Base-by-base conservation (phyloP, 1,284 basidiomycete species). In the Rhizoctonia solani region DNA sequence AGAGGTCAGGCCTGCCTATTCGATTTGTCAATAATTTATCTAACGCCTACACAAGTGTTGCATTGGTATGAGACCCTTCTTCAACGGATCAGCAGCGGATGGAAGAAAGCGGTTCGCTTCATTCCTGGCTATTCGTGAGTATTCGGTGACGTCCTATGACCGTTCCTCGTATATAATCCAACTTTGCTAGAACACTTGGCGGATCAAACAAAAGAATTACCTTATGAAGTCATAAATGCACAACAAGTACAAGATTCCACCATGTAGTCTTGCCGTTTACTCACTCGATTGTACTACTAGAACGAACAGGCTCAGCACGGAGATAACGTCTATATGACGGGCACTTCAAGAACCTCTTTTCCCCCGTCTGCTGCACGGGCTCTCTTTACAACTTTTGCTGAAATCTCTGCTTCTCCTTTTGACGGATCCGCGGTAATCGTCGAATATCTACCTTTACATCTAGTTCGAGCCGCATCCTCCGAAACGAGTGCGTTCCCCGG, bases 311-410 rank as follows among this genome's bases (percentile, higher is more conserved):
- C 58, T 6, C 58, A 50, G n/a, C 58, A 30, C 6, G 58, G 58
- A 4, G 47, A 49, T n/a, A 63, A 63, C 34, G 37, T 63, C 34
- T 63, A 63, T 37, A 63, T 63, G 58, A 63, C 58, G 14, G 58
- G 58, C 21, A 63, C 58, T 5, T 63, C 58, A 2, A 39, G 58
- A 39, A 41, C 13, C 34, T 23, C 46, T 5, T 52, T 63, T 49
- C 25, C 58, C 3, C 23, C 47, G 8, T 13, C 27, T 4, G 16
- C 25, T 13, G 58, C 58, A 6, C 58, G 58, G 14, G 11, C 30
- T 13, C 58, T 63, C 34, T 63, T 63, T 19, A 41, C 16, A 9
- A 29, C 47, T 14, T 63, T 63, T 27, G 3, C 46, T 2, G 47
- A 52, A 9, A 63, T 63, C 41, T 29, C 58, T n/a, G 58, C 6